Evolutionary conservation across 2,329 filamentous ascomycete species (phyloP).

Genomic region (Epichloe amarillans): DNA sequence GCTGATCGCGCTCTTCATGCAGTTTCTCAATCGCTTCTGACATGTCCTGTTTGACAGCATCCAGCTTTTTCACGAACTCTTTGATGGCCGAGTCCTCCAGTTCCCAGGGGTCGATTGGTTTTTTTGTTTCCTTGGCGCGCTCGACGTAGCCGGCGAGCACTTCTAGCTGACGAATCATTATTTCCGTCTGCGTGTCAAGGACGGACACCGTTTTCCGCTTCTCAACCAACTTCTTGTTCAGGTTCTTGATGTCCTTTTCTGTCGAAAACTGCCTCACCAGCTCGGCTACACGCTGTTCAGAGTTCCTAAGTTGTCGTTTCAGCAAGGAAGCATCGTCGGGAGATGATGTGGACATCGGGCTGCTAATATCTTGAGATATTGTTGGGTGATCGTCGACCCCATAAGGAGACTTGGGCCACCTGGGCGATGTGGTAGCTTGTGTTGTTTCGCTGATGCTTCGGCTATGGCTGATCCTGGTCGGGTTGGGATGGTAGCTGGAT

Average conservation of each 20-base stretch:
- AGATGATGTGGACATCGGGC: conserved; percentile 52
- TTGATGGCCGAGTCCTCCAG: conserved; percentile 86
- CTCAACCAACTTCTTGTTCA: conserved; percentile 79
- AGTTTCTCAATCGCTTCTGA: conserved; percentile 44
- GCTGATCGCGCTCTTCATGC: conserved; percentile 60
- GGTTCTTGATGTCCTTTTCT: conserved; percentile 54
- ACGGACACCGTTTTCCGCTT: conserved; percentile 94
- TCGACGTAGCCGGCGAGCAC: conserved; percentile 81
- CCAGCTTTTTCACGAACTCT: conserved; percentile 68
- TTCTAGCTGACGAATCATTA: conserved; percentile 85
- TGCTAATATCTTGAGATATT: conserved; percentile 48
- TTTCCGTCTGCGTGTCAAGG: conserved; percentile 85
- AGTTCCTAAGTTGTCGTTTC: conserved; percentile 64
- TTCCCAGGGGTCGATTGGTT: conserved; percentile 64
- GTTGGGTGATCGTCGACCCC: conserved; percentile 36
- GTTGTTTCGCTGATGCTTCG: conserved; percentile 57
- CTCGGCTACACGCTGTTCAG: conserved; percentile 75
- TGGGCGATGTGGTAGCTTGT: conserved; percentile 47
- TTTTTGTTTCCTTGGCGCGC: conserved; percentile 69
- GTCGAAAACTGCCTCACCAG: conserved; percentile 64
- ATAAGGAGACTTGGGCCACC: conserved; percentile 57
- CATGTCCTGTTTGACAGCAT: conserved; percentile 47
- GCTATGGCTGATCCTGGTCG: conserved; percentile 35
- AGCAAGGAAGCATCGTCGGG: conserved; percentile 54
- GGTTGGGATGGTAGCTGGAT: conserved; percentile 25